Evolutionary conservation across 768 basidiomycete species (phyloP), one percentile per base, ranked within the genome.

Genomic region (Boletus rufocinnamomeus): DNA sequence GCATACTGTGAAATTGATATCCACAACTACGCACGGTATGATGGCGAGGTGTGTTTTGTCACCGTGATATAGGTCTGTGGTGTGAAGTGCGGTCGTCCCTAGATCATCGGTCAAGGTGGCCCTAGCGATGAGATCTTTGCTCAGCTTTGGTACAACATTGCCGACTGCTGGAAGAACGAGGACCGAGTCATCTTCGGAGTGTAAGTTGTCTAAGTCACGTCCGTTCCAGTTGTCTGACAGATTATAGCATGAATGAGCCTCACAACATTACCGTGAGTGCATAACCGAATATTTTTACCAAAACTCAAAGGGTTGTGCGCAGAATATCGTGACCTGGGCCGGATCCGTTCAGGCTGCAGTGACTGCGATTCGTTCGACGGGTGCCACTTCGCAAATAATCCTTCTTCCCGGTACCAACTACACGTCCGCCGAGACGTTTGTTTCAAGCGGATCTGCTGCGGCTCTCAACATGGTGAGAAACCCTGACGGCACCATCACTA

Each of bases 81-180:
- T 55, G 17, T 60, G 49, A 54, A n/a, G n/a, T 21, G 28, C 4
- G 6, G 0, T n/a, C n/a, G n/a, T 14, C 9, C 25, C 45, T 11
- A 79, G 76, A 82, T 87, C 38, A 80, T 87, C 48, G 85, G 85
- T 2, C 83, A 86, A 70, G 85, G 84, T 38, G 84, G 84, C 28
- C 84, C 86, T 2, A 76, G 76, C 34, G 77, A 87, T 66, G 79
- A 72, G 5, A 65, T 81, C 41, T 83, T 87, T 59, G 84, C 84
- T 10, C 67, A 67, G 4, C 68, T 83, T 21, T 87, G 85, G 86
- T 64, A 68, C 55, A 69, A 73, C 50, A 73, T 88, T 47, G 86
- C 86, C 2, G 59, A 76, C 2, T 75, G 80, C 57, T 86, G 83
- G 63, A 75, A 74, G 41, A 48, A 64, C 27, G 64, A 82, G 56